Conservation (phyloP, 306 rosid genomes). For the Benincasa hispida region DNA sequence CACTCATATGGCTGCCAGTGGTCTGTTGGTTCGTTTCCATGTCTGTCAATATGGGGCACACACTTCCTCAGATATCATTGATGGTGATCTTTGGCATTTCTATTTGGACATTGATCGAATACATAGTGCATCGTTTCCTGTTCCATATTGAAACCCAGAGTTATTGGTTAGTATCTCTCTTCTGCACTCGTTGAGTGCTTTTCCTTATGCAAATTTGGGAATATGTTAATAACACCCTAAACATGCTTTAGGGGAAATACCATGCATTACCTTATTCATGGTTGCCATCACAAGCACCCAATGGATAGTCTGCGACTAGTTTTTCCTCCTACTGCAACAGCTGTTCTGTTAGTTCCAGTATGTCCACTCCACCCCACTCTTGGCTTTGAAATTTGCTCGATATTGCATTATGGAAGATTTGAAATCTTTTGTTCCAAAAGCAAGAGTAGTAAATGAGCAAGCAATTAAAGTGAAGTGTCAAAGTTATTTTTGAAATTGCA, state of each 20-base stretch:
- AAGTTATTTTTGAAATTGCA: not conserved
- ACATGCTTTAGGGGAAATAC: constrained; percentile 69
- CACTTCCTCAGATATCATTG: constrained; percentile 35
- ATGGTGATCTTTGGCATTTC: constrained; percentile 48
- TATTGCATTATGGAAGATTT: not conserved
- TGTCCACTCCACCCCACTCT: constrained; percentile 10
- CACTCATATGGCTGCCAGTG: constrained; percentile 86
- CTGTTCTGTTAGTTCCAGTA: constrained; percentile 63
- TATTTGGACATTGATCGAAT: constrained; percentile 73
- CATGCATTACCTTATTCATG: constrained; percentile 80
- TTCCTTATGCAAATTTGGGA: not conserved
- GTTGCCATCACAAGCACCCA: constrained; percentile 98
- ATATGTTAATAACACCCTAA: not conserved
- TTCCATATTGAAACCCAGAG: constrained; percentile 83
- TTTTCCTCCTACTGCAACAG: constrained; percentile 89
- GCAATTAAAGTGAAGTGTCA: not conserved
- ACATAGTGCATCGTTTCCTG: constrained; percentile 75
- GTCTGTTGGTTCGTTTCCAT: constrained; percentile 44
- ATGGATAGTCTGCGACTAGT: constrained; percentile 97
- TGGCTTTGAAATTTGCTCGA: not conserved
- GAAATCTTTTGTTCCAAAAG: not conserved
- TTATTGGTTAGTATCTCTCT: constrained; percentile 55
- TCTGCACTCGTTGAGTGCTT: not conserved
- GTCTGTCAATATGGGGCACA: constrained; percentile 56
- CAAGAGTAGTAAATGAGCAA: not conserved